Base-by-base conservation (phyloP, 352 stramenopile genomes). In the Halophytophthora batemanensis region DNA sequence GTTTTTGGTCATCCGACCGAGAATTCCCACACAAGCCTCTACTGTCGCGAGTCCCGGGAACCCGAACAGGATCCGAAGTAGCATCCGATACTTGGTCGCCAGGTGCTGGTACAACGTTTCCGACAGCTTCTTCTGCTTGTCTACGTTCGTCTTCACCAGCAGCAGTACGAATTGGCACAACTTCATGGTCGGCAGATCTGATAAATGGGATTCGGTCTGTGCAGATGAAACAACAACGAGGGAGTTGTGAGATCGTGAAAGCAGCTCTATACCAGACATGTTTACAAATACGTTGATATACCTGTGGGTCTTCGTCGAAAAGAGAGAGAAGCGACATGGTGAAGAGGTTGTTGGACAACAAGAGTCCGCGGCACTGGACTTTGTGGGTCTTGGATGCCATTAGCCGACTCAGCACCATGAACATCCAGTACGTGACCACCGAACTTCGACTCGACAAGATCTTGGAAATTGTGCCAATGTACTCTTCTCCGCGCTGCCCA, bases 111-210 rank as follows among this genome's bases (percentile, higher is more conserved):
- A 85, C 13, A 93, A 67, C 14, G 59, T 66, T 40, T 87, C 71
- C 5, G 76, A 82, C 7, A 87, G 49, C 43, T 84, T 68, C 21
- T 71, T 64, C 45, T 90, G 79, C 31, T 84, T 83, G n/a, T 84
- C 66, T 2, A 67, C 61, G 44, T 86, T 81, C 2, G 66, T 71
- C 50, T 77, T 88, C 35, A 93, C 63, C 22, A 93, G 50, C 28
- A 62, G 39, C n/a, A 90, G 37, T 25, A 90, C 69, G n/a, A 93
- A 73, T 41, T 86, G 73, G 18, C 75, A 87, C 36, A 90, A 45
- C 40, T 87, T 89, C 82, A 93, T 93, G 5, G 74, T 85, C 4
- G 79, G 76, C 6, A 93, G 45, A 46, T 90, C 79, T 2, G 77
- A 77, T n/a, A 89, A 58, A 50, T 77, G 87, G 28, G 56, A 59